These are phyloP conservation scores for Mortierella hygrophila DNA, from an alignment of 192 early-diverging fungal species.

Conservation along the genomic window DNA sequence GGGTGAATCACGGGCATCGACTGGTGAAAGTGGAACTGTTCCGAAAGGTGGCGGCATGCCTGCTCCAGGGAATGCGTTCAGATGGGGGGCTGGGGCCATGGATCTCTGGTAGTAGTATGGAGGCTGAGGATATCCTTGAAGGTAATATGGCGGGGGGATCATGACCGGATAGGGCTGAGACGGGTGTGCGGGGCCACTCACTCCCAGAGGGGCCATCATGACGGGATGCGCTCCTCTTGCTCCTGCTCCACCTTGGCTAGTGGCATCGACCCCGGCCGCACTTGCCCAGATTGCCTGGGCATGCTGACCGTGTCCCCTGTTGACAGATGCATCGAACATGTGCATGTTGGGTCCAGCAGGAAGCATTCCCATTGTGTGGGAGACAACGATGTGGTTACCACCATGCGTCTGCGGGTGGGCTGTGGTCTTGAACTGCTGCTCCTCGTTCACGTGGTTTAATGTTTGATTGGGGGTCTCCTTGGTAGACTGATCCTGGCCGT, in stretches of 20 bases:
- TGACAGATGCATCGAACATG: neutral
- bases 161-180: constrained; percentile 25
- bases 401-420: neutral
- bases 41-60: constrained; percentile 9
- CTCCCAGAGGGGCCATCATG: constrained; percentile 12
- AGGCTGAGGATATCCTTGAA: constrained; percentile 30
- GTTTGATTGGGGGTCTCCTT: neutral
- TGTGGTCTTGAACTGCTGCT: neutral
- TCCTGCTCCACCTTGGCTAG: constrained; percentile 15
- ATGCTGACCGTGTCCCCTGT: constrained; percentile 16
- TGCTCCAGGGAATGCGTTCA: constrained; percentile 26
- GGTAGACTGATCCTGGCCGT: neutral
- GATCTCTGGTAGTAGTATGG: constrained; percentile 19
- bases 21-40: neutral
- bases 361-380: neutral
- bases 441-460: neutral
- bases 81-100: constrained; percentile 24
- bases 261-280: neutral
- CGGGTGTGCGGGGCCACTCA: constrained; percentile 5
- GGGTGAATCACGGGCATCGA: neutral
- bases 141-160: constrained; percentile 21
- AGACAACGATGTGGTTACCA: no score
- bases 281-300: constrained; percentile 21
- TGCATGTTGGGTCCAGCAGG: constrained; percentile 11
- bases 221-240: constrained; percentile 2